phyloP scores from a whole-genome alignment of 345 rosid species.

The Boechera divaricarpa region DNA sequence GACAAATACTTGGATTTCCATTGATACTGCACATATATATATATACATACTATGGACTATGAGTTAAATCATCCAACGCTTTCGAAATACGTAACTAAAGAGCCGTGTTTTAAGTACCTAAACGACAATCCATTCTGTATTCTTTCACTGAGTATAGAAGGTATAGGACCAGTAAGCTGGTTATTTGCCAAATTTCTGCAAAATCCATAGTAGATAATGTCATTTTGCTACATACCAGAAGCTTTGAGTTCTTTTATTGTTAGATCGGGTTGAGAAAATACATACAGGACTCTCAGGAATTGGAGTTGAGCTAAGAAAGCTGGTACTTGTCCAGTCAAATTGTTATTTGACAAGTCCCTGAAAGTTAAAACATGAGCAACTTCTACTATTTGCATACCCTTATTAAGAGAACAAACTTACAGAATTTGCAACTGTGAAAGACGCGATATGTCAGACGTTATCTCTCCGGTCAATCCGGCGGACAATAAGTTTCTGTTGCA shows the following conservation, averaged over 20 bases:
- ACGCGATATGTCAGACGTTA: slow-evolving; percentile 39
- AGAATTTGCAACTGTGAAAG: slow-evolving; percentile 45
- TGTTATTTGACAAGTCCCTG: slow-evolving; percentile 63
- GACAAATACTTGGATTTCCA: slow-evolving; percentile 51
- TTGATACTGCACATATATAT: slow-evolving; percentile 23
- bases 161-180: slow-evolving; percentile 52
- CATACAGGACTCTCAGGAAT: slow-evolving; percentile 51
- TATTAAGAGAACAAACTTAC: slow-evolving; percentile 47
- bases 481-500: slow-evolving; percentile 52
- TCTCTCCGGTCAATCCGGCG: slow-evolving; percentile 48
- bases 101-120: slow-evolving; percentile 30
- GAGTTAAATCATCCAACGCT: not conserved
- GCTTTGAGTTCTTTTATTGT: not conserved
- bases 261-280: slow-evolving; percentile 22
- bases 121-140: not conserved
- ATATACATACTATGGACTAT: not conserved
- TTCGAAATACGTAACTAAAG: too few species aligned
- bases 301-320: slow-evolving; percentile 48
- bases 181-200: slow-evolving; percentile 54
- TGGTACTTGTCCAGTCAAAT: slow-evolving; percentile 54
- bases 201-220: not conserved
- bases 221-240: not conserved
- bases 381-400: not conserved
- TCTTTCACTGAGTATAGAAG: slow-evolving; percentile 41
- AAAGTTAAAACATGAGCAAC: not conserved